A percentile compares a stretch with the other conserved stretches of the same genome.
These are phyloP conservation scores for Groenewaldozyma tartarivorans DNA, from an alignment of 805 yeast genomes.

Conservation along the genomic window DNA sequence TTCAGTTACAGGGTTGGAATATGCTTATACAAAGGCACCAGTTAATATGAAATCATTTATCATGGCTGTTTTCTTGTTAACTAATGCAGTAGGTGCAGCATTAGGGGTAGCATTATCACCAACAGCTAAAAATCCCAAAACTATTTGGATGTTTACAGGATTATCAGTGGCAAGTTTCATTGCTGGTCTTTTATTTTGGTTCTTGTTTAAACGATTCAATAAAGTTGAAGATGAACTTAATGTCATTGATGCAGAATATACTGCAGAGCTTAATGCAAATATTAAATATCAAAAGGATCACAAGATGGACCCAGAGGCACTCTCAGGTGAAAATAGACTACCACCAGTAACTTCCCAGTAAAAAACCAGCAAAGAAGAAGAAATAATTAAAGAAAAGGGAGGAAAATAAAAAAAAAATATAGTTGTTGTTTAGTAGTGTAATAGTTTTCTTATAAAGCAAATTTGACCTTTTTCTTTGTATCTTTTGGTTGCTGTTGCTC, in stretches of 20 bases:
- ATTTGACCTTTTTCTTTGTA: slow-evolving; percentile 11
- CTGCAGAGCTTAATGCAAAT: slow-evolving; percentile 21
- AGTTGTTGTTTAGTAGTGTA: too few species aligned
- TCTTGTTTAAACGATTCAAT: slow-evolving; percentile 46
- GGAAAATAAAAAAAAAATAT: too few species aligned
- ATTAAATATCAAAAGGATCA: slow-evolving; percentile 11
- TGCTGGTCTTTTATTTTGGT: slow-evolving; percentile 56
- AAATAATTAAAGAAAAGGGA: neutral
- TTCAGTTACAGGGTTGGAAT: slow-evolving; percentile 72
- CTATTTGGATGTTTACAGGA: slow-evolving; percentile 60
- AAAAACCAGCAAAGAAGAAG: too few species aligned
- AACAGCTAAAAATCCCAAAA: slow-evolving; percentile 58
- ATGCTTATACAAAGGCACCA: slow-evolving; percentile 79
- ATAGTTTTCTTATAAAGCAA: slow-evolving; percentile 10
- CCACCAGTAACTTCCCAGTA: too few species aligned
- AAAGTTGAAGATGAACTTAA: slow-evolving; percentile 49
- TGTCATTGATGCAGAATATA: slow-evolving; percentile 34
- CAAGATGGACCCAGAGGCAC: too few species aligned
- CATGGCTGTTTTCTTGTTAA: slow-evolving; percentile 53
- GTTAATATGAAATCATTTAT: slow-evolving; percentile 54
- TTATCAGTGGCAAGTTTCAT: slow-evolving; percentile 49
- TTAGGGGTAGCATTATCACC: slow-evolving; percentile 65
- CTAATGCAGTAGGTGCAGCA: slow-evolving; percentile 71
- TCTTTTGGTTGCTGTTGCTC: slow-evolving; percentile 7
- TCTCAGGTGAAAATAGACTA: too few species aligned